Percentiles rank a stretch among this genome's conserved stretches.
Evolutionary conservation across 495 filamentous ascomycete genomes (phyloP).

Genomic region (Saxispiralis lemnorum): DNA sequence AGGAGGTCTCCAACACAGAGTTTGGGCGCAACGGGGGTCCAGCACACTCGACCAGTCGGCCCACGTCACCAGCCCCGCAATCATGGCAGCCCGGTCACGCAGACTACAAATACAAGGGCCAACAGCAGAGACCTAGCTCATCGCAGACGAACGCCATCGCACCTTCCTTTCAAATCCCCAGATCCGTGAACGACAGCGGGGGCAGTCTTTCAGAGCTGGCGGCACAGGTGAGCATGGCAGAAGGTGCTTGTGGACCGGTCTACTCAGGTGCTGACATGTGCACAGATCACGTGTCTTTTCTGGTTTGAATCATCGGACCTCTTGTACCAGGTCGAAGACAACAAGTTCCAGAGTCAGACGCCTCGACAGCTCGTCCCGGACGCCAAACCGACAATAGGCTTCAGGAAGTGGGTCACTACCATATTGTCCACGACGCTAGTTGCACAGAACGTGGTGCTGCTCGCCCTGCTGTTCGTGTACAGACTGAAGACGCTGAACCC

Average conservation of each 20-base stretch:
- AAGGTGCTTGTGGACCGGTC: neutral
- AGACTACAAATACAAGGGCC: neutral
- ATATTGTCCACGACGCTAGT: constrained; percentile 91
- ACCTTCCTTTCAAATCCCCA: constrained; percentile 18
- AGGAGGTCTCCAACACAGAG: neutral
- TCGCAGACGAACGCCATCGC: constrained; percentile 15
- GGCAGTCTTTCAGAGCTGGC: constrained; percentile 19
- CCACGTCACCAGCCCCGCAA: constrained; percentile 1
- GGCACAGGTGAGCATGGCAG: constrained; percentile 12
- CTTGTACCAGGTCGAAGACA: constrained; percentile 53
- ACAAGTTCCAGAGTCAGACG: constrained; percentile 30
- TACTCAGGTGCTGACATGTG: neutral
- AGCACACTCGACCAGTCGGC: constrained; percentile 2
- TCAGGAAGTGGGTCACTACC: constrained; percentile 83
- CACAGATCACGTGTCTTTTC: constrained; percentile 83
- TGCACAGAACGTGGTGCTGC: constrained; percentile 81
- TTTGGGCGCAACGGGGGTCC: neutral
- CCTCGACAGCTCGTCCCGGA: constrained; percentile 43
- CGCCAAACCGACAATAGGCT: constrained; percentile 59
- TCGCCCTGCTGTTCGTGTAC: constrained; percentile 86
- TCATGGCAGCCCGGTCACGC: constrained; percentile 4
- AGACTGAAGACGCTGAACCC: constrained; percentile 81
- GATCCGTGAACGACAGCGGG: constrained; percentile 16
- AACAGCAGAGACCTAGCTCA: neutral
- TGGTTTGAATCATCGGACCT: constrained; percentile 89